A percentile compares a stretch with the other conserved stretches of the same genome.
phyloP scores from a whole-genome alignment of 768 basidiomycete species.

The Hydnomerulius pinastri region DNA sequence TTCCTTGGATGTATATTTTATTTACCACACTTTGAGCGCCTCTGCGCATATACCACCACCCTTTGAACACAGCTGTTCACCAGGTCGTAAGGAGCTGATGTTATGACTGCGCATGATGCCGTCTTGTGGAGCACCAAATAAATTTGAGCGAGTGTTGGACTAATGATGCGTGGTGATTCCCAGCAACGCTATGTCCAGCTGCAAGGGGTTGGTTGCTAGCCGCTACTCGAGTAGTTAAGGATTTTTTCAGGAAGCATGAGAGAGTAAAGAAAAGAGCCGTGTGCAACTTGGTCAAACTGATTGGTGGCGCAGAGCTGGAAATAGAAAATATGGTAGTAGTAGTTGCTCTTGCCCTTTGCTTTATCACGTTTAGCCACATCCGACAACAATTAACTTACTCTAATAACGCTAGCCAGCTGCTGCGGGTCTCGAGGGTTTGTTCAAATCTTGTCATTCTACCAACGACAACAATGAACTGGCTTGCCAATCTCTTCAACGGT shows the following conservation, averaged over 20 bases:
- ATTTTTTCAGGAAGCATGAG: background rate
- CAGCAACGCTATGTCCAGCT: too few species aligned
- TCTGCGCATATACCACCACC: background rate
- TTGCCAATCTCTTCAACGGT: slow-evolving; percentile 63
- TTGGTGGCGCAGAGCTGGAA: slow-evolving; percentile 8
- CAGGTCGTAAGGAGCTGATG: too few species aligned
- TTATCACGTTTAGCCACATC: slow-evolving; percentile 13
- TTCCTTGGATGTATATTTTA: background rate
- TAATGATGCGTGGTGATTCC: too few species aligned
- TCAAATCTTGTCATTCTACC: slow-evolving; percentile 1
- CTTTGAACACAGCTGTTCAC: background rate
- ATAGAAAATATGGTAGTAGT: background rate
- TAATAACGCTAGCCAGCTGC: background rate
- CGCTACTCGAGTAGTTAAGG: background rate
- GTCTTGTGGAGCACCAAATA: slow-evolving; percentile 21
- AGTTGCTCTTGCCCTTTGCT: background rate
- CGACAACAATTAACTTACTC: slow-evolving; percentile 9
- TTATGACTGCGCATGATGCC: slow-evolving; percentile 14
- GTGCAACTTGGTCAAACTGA: slow-evolving; percentile 1
- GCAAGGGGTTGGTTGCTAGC: background rate
- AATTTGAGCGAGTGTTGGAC: too few species aligned
- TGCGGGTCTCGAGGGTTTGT: slow-evolving; percentile 3
- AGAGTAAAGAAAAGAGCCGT: too few species aligned
- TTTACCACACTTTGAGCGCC: background rate
- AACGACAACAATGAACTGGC: slow-evolving; percentile 64